Percentiles rank a stretch among this genome's conserved stretches.
Conservation (phyloP, 192 early-diverging fungal species). For the Coemansia nantahalensis region DNA sequence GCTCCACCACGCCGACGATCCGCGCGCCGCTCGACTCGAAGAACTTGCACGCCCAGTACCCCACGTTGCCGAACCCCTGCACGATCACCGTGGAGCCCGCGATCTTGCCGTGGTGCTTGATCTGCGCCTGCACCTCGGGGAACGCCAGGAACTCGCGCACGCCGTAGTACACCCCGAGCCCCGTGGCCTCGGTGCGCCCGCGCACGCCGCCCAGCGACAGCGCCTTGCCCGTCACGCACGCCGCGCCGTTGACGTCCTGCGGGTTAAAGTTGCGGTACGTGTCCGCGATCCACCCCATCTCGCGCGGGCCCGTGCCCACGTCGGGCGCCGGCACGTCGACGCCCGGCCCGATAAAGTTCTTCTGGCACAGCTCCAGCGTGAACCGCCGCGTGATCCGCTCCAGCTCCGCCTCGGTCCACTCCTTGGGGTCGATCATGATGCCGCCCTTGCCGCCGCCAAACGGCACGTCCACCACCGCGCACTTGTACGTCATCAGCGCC, state of each 20-base stretch:
- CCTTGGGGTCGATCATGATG: slow-evolving; percentile 75
- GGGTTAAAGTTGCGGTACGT: slow-evolving; percentile 83
- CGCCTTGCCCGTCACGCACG: slow-evolving; percentile 81
- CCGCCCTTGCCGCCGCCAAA: slow-evolving; percentile 82
- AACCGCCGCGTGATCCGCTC: slow-evolving; percentile 81
- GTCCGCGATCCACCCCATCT: slow-evolving; percentile 87
- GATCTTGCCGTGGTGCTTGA: slow-evolving; percentile 59
- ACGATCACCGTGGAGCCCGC: slow-evolving; percentile 64
- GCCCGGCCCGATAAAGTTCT: slow-evolving; percentile 82
- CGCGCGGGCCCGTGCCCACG: slow-evolving; percentile 73
- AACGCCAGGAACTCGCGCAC: slow-evolving; percentile 75
- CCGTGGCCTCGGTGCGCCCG: slow-evolving; percentile 79
- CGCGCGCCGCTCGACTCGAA: slow-evolving; percentile 78
- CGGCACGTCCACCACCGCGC: slow-evolving; percentile 82
- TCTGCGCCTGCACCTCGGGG: slow-evolving; percentile 74
- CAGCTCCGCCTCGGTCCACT: slow-evolving; percentile 68
- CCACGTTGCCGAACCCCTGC: slow-evolving; percentile 86
- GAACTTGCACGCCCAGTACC: slow-evolving; percentile 81
- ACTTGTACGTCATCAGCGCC: slow-evolving; percentile 84
- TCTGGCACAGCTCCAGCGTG: slow-evolving; percentile 80
- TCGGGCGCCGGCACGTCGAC: slow-evolving; percentile 83
- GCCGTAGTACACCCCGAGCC: slow-evolving; percentile 79
- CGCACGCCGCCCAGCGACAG: slow-evolving; percentile 76
- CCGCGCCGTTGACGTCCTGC: slow-evolving; percentile 75
- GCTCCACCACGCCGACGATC: slow-evolving; percentile 70